A percentile compares a stretch with the other conserved stretches of the same genome.
These are phyloP conservation scores for Blastocystis hominis DNA, from an alignment of 352 stramenopile species.

Conservation along the genomic window DNA sequence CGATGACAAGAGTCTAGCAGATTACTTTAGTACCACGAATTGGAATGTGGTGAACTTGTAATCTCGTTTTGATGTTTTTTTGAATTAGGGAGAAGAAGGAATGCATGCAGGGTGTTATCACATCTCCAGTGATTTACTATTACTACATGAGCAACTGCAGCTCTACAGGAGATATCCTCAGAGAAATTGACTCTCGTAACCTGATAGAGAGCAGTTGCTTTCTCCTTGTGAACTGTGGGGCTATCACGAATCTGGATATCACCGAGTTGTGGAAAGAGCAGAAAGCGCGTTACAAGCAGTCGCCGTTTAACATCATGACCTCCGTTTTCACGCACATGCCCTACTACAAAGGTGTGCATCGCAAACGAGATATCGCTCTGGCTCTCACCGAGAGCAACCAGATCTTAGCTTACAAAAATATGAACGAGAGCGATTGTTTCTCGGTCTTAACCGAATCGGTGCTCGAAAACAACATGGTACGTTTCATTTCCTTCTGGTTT, in stretches of 20 bases:
- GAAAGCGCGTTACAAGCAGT: not conserved
- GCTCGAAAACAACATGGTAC: not conserved
- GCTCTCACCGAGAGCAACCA: not conserved
- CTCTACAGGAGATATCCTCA: slow-evolving; percentile 29
- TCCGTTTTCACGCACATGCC: slow-evolving; percentile 48
- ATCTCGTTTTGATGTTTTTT: not conserved
- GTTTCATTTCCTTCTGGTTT: not conserved
- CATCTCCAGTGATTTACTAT: not conserved
- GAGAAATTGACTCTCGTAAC: not conserved
- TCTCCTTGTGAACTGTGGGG: slow-evolving; percentile 18
- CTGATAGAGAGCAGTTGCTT: not conserved
- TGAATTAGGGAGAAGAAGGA: not conserved
- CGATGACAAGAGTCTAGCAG: not conserved
- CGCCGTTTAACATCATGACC: slow-evolving; percentile 26
- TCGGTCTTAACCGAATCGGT: slow-evolving; percentile 7
- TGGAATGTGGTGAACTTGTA: slow-evolving; percentile 18
- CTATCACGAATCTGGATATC: slow-evolving; percentile 29
- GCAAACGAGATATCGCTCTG: not conserved
- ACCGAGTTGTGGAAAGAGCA: not conserved
- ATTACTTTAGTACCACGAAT: slow-evolving; percentile 3
- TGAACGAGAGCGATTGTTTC: not conserved
- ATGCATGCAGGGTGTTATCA: not conserved
- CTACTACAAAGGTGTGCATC: not conserved
- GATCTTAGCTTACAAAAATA: slow-evolving; percentile 5
- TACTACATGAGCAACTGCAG: not conserved